phyloP scores from a whole-genome alignment of 78 protist species.

The Goniomonas avonlea region DNA sequence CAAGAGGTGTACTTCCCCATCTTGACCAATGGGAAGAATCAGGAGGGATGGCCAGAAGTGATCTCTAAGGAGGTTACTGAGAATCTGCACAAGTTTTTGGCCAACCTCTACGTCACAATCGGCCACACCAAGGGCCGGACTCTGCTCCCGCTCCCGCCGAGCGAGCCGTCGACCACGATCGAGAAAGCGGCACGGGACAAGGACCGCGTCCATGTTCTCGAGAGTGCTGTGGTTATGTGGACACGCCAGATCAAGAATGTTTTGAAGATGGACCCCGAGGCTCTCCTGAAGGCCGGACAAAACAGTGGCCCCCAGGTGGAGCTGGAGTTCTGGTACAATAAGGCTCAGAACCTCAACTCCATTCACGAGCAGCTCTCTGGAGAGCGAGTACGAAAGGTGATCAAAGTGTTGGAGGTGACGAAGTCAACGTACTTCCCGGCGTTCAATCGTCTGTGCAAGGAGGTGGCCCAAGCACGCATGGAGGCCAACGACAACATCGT shows the following conservation, averaged over 20 bases:
- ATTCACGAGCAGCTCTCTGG: conserved; percentile 28
- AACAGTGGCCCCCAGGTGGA: conserved; percentile 61
- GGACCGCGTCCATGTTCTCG: conserved; percentile 49
- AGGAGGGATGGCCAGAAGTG: conserved; percentile 38
- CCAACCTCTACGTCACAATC: conserved; percentile 14
- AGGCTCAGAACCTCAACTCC: conserved; percentile 34
- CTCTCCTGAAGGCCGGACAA: background rate
- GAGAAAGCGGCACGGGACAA: conserved; percentile 2
- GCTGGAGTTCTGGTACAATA: conserved; percentile 64
- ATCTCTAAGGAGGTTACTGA: conserved; percentile 18
- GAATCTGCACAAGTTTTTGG: background rate
- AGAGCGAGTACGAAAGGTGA: background rate
- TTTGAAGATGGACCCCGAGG: conserved; percentile 7
- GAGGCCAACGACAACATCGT: conserved; percentile 33
- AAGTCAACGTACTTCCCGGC: conserved; percentile 24
- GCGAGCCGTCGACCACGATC: background rate
- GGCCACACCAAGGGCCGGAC: conserved; percentile 47
- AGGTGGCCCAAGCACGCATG: conserved; percentile 6
- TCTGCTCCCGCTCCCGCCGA: conserved; percentile 47
- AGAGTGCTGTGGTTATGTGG: conserved; percentile 53
- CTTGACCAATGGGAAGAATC: conserved; percentile 9
- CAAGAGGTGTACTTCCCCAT: conserved; percentile 10
- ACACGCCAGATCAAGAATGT: conserved; percentile 45
- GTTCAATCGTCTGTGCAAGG: conserved; percentile 7
- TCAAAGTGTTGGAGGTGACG: conserved; percentile 33